Base-by-base conservation (phyloP, 306 rosid genomes). In the Potentilla sterilis region DNA sequence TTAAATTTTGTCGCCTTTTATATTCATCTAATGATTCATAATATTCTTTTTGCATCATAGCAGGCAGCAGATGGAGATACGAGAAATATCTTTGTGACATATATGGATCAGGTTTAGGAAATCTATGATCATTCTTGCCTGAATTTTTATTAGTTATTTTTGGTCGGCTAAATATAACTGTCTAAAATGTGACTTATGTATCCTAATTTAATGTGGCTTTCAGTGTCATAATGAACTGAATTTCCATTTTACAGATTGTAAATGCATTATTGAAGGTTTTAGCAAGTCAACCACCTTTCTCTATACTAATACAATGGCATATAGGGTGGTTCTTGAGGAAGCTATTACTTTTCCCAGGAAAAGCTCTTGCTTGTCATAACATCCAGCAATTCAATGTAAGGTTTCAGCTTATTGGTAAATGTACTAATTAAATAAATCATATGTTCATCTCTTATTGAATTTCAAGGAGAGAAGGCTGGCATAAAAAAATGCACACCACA, bases 241-340 rank as follows among this genome's bases (percentile, higher is more conserved):
- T 51, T 77, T 78, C 62, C 75, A 76, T 83, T 76, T 75, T 75
- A 64, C 89, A 92, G 97, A 90, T 88, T 77, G 74, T 92, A 84
- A 86, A 88, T 62, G 88, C 87, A 66, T 75, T 92, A 79, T 82
- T 92, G 83, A 90, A 87, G 83, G 83, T 84, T 82, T 83, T 92
- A 78, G 89, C 86, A 66, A 83, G 82, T 84, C 88, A 84, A 80
- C 85, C 89, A 71, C 82, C 91, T 61, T 80, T 83, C 79, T 86
- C 96, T 75, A 51, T 76, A 79, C 77, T 74, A 77, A 80, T 79
- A 65, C 83, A 74, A 72, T 90, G 92, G 96, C 92, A 92, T 81
- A 84, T 86, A 74, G 94, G 97, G 49, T 92, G 97, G 97, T 90
- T 88, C 81, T 80, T 92, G 83, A 87, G 49, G 83, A 90, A 82